phyloP scores from a whole-genome alignment of 768 basidiomycete species.

The Coprinopsis cinerea region DNA sequence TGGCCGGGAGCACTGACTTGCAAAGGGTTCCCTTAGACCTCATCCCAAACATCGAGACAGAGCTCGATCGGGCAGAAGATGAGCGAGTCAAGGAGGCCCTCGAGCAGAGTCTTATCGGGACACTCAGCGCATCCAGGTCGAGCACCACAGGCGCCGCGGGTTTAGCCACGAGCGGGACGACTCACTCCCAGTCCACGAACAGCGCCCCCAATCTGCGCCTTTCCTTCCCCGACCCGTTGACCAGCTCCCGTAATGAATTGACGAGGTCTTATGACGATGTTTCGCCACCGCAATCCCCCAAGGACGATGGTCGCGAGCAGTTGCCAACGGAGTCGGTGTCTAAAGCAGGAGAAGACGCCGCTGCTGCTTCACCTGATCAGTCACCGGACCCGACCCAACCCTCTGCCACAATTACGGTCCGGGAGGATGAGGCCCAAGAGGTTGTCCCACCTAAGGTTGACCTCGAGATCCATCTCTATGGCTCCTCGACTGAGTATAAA shows the following conservation, averaged over 20 bases:
- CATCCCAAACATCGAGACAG: constrained; percentile 23
- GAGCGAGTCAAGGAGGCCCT: constrained; percentile 66
- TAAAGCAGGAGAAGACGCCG: too few species aligned
- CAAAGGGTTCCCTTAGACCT: constrained; percentile 22
- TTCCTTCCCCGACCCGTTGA: constrained; percentile 81
- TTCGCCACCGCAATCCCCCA: constrained; percentile 35
- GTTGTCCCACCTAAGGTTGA: constrained; percentile 27
- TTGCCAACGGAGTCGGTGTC: too few species aligned
- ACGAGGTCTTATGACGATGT: constrained; percentile 55
- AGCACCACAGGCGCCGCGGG: constrained; percentile 51
- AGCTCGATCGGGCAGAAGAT: constrained; percentile 52
- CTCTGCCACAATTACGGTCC: constrained; percentile 31
- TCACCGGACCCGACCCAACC: constrained; percentile 30
- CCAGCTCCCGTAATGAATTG: constrained; percentile 60
- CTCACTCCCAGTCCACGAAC: constrained; percentile 47
- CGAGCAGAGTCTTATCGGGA: constrained; percentile 80
- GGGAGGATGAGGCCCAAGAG: constrained; percentile 20
- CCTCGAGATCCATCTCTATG: constrained; percentile 66
- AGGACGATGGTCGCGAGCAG: constrained; percentile 14
- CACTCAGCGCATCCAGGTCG: constrained; percentile 68
- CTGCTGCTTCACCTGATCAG: constrained; percentile 15
- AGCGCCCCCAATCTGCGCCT: constrained; percentile 71
- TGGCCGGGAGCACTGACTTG: constrained; percentile 23
- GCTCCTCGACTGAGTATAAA: constrained; percentile 50
- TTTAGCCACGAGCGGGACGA: too few species aligned